A percentile compares a stretch with the other conserved stretches of the same genome.
These are phyloP conservation scores for Claviceps sp. DNA, from an alignment of 2,329 filamentous ascomycete species.

Conservation along the genomic window DNA sequence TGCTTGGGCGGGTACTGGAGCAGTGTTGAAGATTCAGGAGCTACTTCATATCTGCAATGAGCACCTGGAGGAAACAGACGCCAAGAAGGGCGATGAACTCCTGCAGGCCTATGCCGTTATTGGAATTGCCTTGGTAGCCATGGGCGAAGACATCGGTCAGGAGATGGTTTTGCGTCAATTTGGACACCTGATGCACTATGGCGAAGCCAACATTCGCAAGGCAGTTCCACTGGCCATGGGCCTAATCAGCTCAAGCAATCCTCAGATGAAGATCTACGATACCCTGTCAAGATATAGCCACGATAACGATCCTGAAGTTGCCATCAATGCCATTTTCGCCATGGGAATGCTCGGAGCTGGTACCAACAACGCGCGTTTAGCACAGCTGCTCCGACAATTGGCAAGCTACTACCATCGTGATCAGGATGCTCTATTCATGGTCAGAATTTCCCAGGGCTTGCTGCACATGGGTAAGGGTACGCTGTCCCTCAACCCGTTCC, in stretches of 20 bases:
- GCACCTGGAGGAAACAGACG: constrained; percentile 85
- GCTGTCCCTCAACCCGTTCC: constrained; percentile 93
- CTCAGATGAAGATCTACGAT: constrained; percentile 99
- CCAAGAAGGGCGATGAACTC: constrained; percentile 90
- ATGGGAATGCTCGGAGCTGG: constrained; percentile 96
- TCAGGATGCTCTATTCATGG: constrained; percentile 95
- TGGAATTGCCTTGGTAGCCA: constrained; percentile 84
- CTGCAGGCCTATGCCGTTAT: constrained; percentile 93
- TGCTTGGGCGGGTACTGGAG: constrained; percentile 94
- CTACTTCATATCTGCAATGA: constrained; percentile 97
- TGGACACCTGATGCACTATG: constrained; percentile 97
- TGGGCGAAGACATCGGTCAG: constrained; percentile 97
- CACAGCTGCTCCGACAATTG: constrained; percentile 84
- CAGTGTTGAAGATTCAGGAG: constrained; percentile 93
- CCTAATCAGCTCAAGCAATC: constrained; percentile 91
- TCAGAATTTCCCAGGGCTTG: constrained; percentile 92
- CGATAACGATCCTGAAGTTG: constrained; percentile 96
- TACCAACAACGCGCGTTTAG: constrained; percentile 94
- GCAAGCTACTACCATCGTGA: constrained; percentile 98
- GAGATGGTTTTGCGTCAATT: constrained; percentile 98
- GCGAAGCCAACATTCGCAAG: constrained; percentile 91
- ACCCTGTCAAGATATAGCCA: constrained; percentile 94
- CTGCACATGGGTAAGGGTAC: constrained; percentile 99
- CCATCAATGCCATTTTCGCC: constrained; percentile 96
- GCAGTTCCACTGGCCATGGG: constrained; percentile 95